A percentile compares a stretch with the other conserved stretches of the same genome.
These are phyloP conservation scores for Astrocystis sublimbata DNA, from an alignment of 495 filamentous ascomycete species.

Conservation along the genomic window DNA sequence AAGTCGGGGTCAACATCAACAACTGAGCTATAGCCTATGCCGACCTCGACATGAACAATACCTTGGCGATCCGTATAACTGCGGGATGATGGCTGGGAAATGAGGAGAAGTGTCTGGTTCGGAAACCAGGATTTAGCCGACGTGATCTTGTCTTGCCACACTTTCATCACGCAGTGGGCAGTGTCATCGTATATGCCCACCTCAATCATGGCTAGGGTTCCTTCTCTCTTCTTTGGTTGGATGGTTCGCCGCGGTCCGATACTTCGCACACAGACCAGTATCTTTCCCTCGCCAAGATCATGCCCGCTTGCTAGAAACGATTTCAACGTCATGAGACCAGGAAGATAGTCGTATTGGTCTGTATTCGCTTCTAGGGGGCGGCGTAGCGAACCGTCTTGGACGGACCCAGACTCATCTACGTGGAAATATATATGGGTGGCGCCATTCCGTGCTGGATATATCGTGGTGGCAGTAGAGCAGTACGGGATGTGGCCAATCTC, in stretches of 20 bases:
- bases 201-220: conserved; percentile 46
- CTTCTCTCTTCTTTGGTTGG: conserved; percentile 46
- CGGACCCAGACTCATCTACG: conserved; percentile 36
- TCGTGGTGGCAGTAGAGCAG: conserved; percentile 38
- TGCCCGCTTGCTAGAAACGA: conserved; percentile 55
- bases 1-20: conserved; percentile 61
- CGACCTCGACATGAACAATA: conserved; percentile 34
- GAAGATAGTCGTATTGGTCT: conserved; percentile 34
- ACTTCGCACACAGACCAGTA: conserved; percentile 59
- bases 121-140: conserved; percentile 55
- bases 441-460: conserved; percentile 55
- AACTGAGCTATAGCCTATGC: conserved; percentile 47
- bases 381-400: conserved; percentile 44
- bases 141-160: conserved; percentile 53
- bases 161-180: conserved; percentile 49
- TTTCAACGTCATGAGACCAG: conserved; percentile 56
- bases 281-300: conserved; percentile 46
- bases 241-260: conserved; percentile 54
- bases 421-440: conserved; percentile 55
- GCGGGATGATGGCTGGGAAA: conserved; percentile 53
- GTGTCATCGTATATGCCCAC: conserved; percentile 64
- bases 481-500: conserved; percentile 27
- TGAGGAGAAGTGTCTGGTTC: conserved; percentile 56
- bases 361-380: conserved; percentile 46
- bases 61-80: conserved; percentile 25